These are phyloP conservation scores for Pezicula carpinea DNA, from an alignment of 2,329 filamentous ascomycete species.

Conservation along the genomic window DNA sequence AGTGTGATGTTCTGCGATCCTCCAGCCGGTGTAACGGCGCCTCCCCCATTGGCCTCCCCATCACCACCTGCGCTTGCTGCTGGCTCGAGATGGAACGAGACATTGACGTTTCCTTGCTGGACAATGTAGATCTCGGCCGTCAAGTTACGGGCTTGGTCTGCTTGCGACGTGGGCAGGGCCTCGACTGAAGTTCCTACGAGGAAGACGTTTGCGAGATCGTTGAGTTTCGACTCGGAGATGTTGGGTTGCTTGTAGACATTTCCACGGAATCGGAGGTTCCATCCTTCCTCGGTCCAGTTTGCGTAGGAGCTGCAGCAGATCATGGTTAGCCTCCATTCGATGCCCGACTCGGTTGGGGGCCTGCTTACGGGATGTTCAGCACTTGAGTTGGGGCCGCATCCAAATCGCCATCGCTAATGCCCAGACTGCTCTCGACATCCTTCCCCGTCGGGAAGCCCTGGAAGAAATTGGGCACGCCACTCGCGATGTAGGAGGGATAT, in stretches of 20 bases:
- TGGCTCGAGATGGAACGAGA: conserved; percentile 59
- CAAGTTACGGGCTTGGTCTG: conserved; percentile 67
- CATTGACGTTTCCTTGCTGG: conserved; percentile 60
- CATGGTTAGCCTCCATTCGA: too few relatives aligned
- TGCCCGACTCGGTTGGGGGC: too few relatives aligned
- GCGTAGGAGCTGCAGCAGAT: conserved; percentile 47
- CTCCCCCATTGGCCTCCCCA: conserved; percentile 43
- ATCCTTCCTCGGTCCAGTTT: conserved; percentile 75
- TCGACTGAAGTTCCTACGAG: conserved; percentile 60
- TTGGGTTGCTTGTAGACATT: conserved; percentile 79
- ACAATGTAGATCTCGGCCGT: conserved; percentile 72
- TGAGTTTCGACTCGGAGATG: conserved; percentile 57
- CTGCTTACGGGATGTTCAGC: conserved; percentile 58
- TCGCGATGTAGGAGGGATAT: conserved; percentile 56
- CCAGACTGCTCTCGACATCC: conserved; percentile 56
- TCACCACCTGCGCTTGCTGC: conserved; percentile 47
- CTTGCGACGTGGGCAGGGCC: conserved; percentile 52
- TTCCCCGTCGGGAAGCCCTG: conserved; percentile 59
- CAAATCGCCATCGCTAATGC: conserved; percentile 53
- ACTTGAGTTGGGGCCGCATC: conserved; percentile 63
- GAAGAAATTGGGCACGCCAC: conserved; percentile 64
- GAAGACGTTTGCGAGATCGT: conserved; percentile 67
- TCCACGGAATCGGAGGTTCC: conserved; percentile 72
- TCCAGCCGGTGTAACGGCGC: conserved; percentile 47
- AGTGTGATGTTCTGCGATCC: conserved; percentile 59